Evolutionary conservation across 352 stramenopile species (phyloP).

Genomic region (Elongisporangium anandrum): DNA sequence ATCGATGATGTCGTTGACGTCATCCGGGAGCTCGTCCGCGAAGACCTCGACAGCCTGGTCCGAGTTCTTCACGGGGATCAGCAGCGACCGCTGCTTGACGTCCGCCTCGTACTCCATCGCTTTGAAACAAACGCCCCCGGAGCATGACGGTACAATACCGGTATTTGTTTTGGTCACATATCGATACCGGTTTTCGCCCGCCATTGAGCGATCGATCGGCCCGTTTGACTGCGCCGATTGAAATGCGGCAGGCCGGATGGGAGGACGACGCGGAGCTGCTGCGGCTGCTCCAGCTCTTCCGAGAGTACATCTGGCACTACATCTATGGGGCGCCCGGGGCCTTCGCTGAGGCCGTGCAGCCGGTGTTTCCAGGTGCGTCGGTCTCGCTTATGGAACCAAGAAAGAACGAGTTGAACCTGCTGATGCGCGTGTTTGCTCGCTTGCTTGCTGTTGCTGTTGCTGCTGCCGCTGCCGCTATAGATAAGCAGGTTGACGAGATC

Average conservation of each 20-base stretch:
- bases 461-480: constrained; percentile 9
- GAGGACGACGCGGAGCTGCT: constrained; percentile 42
- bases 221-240: neutral
- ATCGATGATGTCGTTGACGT: constrained; percentile 91
- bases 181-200: constrained; percentile 2
- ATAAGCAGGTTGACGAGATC: constrained; percentile 32
- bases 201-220: neutral
- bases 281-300: constrained; percentile 45
- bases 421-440: constrained; percentile 1
- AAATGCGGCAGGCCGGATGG: neutral
- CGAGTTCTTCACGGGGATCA: constrained; percentile 91
- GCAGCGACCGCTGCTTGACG: constrained; percentile 59
- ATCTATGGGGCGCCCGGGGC: constrained; percentile 45
- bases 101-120: constrained; percentile 21
- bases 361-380: constrained; percentile 31
- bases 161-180: too few species aligned
- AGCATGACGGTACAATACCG: too few species aligned
- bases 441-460: neutral
- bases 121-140: constrained; percentile 1
- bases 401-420: constrained; percentile 2
- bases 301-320: constrained; percentile 47
- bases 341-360: constrained; percentile 37
- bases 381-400: too few species aligned
- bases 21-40: constrained; percentile 84
- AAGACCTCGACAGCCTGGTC: constrained; percentile 89